Evolutionary conservation across 495 filamentous ascomycete species (phyloP), one percentile per base, ranked within the genome.

Genomic region (Penicillium fimorum): DNA sequence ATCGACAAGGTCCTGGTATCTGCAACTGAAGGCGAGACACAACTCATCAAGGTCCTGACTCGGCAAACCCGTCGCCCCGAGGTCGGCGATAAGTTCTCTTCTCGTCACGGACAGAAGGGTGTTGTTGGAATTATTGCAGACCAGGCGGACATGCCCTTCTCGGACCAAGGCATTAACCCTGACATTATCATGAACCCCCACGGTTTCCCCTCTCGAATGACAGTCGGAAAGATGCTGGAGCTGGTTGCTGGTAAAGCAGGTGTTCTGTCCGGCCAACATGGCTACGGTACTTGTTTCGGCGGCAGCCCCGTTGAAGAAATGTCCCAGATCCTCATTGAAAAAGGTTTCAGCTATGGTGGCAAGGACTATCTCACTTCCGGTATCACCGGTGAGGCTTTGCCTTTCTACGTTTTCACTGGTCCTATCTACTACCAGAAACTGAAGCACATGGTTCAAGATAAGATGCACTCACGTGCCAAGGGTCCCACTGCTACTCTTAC

Each of bases 131-230:
- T 97, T 67, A 96, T 97, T 53, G 91, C 90, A 33, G 86, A 95
- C 43, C 92, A 97, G 72, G 91, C 91, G 59, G 94, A 99, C 68
- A 89, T 99, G 88, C 94, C 94, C 1, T 99, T 99, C 75, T 87
- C 88, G 9, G 93, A 97, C 72, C 77, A 82, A 37, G 95, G 94
- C 4, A 87, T 99, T 58, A 84, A 83, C 38, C 94, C 94, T 0
- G 94, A 99, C 70, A 94, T 99, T 65, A 99, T 99, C 84, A 99
- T 99, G 95, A 99, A 99, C 76, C 94, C 94, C 1, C 94, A 99
- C 74, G 94, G 95, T 84, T 97, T 99, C 81, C 94, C 94, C 8
- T 97, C 92, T 11, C 94, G 94, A 69, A 99, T 99, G 94, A 99
- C 94, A 46, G 95, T 99, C 61, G 94, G 95, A 10, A 97, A 99